phyloP scores from a whole-genome alignment of 1,284 basidiomycete species.

The Gastroboletus turbinatus region DNA sequence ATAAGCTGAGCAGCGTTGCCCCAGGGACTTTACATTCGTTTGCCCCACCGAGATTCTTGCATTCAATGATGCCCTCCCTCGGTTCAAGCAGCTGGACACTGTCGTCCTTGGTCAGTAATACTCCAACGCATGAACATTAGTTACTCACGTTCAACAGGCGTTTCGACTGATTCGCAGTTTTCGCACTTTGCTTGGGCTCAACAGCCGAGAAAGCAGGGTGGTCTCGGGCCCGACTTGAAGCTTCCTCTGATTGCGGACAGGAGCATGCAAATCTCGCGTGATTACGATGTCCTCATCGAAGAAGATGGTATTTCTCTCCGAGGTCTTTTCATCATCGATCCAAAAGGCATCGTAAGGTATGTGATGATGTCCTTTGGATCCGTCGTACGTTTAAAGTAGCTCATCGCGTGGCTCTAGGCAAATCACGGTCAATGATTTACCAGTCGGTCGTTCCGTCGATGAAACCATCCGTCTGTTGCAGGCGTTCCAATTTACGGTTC shows the following conservation, averaged over 20 bases:
- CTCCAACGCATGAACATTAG: neutral
- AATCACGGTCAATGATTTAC: conserved; percentile 86
- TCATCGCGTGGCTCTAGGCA: conserved; percentile 47
- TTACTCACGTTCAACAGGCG: conserved; percentile 39
- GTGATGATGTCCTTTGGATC: neutral
- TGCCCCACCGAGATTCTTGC: conserved; percentile 93
- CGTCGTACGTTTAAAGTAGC: neutral
- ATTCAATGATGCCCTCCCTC: conserved; percentile 80
- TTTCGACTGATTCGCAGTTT: conserved; percentile 88
- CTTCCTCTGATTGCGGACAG: conserved; percentile 77
- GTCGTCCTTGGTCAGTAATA: conserved; percentile 65
- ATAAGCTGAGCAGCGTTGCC: neutral
- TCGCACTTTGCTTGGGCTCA: conserved; percentile 87
- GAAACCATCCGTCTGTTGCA: conserved; percentile 87
- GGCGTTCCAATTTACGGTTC: conserved; percentile 86
- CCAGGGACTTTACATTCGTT: conserved; percentile 80
- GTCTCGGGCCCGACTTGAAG: conserved; percentile 83
- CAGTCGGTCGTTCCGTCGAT: conserved; percentile 88
- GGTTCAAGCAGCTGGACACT: conserved; percentile 74
- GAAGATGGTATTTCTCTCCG: conserved; percentile 85
- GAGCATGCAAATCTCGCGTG: conserved; percentile 65
- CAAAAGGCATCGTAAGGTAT: conserved; percentile 75
- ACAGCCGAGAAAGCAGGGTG: conserved; percentile 78
- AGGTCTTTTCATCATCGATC: conserved; percentile 88
- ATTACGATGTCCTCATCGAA: conserved; percentile 85